Percentiles rank a stretch among this genome's conserved stretches.
Evolutionary conservation across 2,329 filamentous ascomycete genomes (phyloP).

Genomic region (Aspergillus amoenus): DNA sequence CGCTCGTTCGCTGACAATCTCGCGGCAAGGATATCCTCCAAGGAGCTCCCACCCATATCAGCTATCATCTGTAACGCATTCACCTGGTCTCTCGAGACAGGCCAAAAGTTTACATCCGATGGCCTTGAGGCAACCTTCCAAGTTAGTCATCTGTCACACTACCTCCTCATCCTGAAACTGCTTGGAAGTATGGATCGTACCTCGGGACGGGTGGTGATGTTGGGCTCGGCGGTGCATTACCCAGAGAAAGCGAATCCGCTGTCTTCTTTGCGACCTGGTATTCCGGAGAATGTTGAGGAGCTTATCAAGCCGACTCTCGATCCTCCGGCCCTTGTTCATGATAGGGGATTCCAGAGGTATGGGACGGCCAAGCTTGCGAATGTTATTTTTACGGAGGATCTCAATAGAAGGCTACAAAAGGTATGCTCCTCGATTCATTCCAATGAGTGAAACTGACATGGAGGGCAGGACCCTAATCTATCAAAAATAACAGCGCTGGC

Average conservation of each 20-base stretch:
- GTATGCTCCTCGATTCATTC: slow-evolving; percentile 10
- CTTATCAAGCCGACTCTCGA: slow-evolving; percentile 38
- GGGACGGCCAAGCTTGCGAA: slow-evolving; percentile 44
- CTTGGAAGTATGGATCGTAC: slow-evolving; percentile 25
- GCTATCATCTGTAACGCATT: slow-evolving; percentile 45
- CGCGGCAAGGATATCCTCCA: slow-evolving; percentile 25
- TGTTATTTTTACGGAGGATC: slow-evolving; percentile 42
- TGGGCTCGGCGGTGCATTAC: slow-evolving; percentile 38
- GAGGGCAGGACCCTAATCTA: slow-evolving; percentile 23
- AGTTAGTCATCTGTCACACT: slow-evolving; percentile 42
- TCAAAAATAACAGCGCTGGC: slow-evolving; percentile 30
- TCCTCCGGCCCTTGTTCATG: slow-evolving; percentile 31
- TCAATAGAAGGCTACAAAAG: slow-evolving; percentile 36
- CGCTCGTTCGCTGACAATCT: slow-evolving; percentile 32
- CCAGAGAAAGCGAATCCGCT: slow-evolving; percentile 39
- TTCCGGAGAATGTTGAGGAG: slow-evolving; percentile 39
- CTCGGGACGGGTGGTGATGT: slow-evolving; percentile 29
- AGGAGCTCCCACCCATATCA: slow-evolving; percentile 31
- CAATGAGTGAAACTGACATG: too few relatives aligned
- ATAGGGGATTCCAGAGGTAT: slow-evolving; percentile 46
- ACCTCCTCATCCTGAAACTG: slow-evolving; percentile 38
- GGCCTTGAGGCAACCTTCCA: slow-evolving; percentile 43
- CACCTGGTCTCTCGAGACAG: slow-evolving; percentile 37
- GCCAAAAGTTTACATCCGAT: slow-evolving; percentile 35
- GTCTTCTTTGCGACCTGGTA: slow-evolving; percentile 35